These are phyloP conservation scores for Pseudisothecium myosuroides DNA, from an alignment of 225 moss, liverwort and hornwort species.

Conservation along the genomic window DNA sequence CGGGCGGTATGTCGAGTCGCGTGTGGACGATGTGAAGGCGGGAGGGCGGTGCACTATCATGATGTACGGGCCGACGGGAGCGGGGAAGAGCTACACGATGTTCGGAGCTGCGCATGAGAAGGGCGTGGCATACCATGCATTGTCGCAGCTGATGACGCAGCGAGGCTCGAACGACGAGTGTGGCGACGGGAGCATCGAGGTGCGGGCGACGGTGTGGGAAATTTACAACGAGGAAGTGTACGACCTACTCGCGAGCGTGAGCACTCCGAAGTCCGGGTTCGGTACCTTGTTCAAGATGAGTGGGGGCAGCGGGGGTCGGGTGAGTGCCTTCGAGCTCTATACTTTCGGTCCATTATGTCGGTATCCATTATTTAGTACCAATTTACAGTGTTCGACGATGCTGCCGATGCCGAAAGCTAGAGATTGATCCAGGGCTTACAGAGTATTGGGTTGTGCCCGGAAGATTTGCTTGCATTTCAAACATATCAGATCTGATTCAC, in stretches of 20 bases:
- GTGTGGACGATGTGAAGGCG: constrained; percentile 79
- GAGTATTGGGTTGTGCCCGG: not conserved
- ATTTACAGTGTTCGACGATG: not conserved
- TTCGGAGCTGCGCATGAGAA: constrained; percentile 71
- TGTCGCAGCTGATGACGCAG: constrained; percentile 73
- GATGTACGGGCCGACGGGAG: constrained; percentile 97
- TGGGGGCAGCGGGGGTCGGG: constrained; percentile 55
- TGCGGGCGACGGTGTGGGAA: constrained; percentile 82
- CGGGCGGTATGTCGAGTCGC: constrained; percentile 61
- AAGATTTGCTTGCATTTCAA: not conserved
- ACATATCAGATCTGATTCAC: too few relatives aligned
- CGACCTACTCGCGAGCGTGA: constrained; percentile 65
- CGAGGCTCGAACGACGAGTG: not conserved
- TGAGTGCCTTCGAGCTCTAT: not conserved
- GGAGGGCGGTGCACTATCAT: constrained; percentile 87
- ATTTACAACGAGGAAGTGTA: constrained; percentile 92
- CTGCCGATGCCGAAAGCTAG: not conserved
- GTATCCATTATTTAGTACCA: not conserved
- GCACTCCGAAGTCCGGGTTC: constrained; percentile 22
- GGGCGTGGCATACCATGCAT: constrained; percentile 75
- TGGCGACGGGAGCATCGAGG: constrained; percentile 43
- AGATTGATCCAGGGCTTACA: not conserved
- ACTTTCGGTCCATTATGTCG: not conserved
- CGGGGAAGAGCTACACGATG: constrained; percentile 95
- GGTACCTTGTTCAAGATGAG: constrained; percentile 51